These are phyloP conservation scores for Cucurbita moschata DNA, from an alignment of 306 rosid species.

Conservation along the genomic window DNA sequence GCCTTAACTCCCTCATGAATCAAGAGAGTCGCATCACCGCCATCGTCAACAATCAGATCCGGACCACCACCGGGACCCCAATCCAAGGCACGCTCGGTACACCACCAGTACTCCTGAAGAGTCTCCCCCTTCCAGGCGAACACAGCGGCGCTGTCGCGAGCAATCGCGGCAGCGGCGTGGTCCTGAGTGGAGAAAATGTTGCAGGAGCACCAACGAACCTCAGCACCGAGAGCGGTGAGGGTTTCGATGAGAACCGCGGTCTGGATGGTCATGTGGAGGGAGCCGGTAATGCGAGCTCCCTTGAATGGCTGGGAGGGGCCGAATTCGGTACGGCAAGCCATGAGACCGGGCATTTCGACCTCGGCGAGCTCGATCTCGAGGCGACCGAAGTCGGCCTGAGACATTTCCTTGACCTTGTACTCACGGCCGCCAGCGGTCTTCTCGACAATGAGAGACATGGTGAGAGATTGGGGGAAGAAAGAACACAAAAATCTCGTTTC, in stretches of 20 bases:
- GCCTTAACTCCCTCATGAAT: conserved; percentile 68
- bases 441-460: conserved; percentile 43
- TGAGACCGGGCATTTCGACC: conserved; percentile 70
- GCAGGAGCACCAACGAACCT: conserved; percentile 80
- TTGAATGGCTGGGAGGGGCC: conserved; percentile 59
- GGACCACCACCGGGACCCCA: conserved; percentile 71
- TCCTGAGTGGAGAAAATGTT: conserved; percentile 75
- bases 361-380: conserved; percentile 57
- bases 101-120: conserved; percentile 78
- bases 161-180: conserved; percentile 70
- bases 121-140: conserved; percentile 79
- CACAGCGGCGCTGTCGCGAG: conserved; percentile 51
- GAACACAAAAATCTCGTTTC: not conserved
- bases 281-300: conserved; percentile 57
- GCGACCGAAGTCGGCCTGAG: conserved; percentile 56
- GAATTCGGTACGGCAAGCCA: conserved; percentile 39
- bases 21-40: conserved; percentile 49
- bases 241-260: conserved; percentile 66
- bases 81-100: conserved; percentile 55
- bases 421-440: conserved; percentile 50
- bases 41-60: conserved; percentile 61
- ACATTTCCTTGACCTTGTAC: conserved; percentile 63
- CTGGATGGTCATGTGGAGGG: conserved; percentile 73
- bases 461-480: not conserved
- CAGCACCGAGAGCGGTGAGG: conserved; percentile 60